Evolutionary conservation across 306 rosid species (phyloP), one percentile per base, ranked within the genome.

Genomic region (Cucumis hystrix): DNA sequence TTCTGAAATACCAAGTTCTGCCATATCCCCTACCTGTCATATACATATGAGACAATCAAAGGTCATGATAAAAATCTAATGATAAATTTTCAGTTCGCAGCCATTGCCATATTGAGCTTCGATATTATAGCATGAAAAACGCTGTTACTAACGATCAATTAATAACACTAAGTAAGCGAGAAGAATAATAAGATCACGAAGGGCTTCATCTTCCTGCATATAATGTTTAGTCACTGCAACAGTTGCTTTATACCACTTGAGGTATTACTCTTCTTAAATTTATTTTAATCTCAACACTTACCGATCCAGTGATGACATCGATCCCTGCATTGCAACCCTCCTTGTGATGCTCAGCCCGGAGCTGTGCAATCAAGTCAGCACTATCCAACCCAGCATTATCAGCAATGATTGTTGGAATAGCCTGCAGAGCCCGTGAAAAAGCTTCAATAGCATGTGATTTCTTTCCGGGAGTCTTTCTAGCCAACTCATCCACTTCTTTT

Each of bases 371-470:
- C 87, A 95, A 86, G 80, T 92, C 97, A 17, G 99, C 99, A 85
- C 97, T 95, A 85, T 95, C 97, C 90, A 96, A 83, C 78, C 99
- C 98, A 79, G 99, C 99, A 89, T 96, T 96, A 83, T 92, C 98
- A 58, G 98, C 96, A 64, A 96, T 96, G 78, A 83, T 96, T 14
- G 96, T 96, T 58, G 98, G 98, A 80, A 95, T 96, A 79, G 98
- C 87, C 83, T 75, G 84, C 49, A 90, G 93, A 78, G 99, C 97
- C 58, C 90, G 83, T 20, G 99, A 91, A 84, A 96, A 96, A 12
- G 98, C 98, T 84, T 96, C 99, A 16, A 92, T 92, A 65, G 99
- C 99, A 63, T 92, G 98, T 52, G 99, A 88, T 83, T 85, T 92
- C 89, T 96, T 96, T 59, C 99, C 98, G 16, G 99, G 97, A 54